Evolutionary conservation across 1,284 basidiomycete species (phyloP).

Genomic region (Ganoderma lucidum): DNA sequence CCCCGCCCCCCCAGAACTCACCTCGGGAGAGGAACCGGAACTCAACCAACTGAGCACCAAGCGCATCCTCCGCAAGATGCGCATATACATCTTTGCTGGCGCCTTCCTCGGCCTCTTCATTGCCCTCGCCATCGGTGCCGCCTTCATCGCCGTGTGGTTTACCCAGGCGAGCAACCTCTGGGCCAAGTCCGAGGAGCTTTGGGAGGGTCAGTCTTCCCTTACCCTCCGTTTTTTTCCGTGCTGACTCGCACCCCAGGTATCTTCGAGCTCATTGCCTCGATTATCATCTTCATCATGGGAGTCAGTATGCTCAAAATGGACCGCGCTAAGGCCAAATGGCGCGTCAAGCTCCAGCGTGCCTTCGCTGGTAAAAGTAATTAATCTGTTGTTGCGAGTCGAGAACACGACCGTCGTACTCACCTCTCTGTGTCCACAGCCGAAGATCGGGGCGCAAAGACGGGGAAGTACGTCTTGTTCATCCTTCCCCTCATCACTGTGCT

Average conservation of each 20-base stretch:
- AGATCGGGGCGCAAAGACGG: slow-evolving; percentile 51
- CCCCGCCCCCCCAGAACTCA: slow-evolving; percentile 31
- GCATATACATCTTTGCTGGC: slow-evolving; percentile 84
- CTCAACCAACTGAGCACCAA: slow-evolving; percentile 31
- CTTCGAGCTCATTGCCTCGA: slow-evolving; percentile 81
- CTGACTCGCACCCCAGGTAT: slow-evolving; percentile 57
- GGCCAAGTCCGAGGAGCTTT: slow-evolving; percentile 76
- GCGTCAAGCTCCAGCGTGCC: slow-evolving; percentile 83
- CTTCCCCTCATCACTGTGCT: slow-evolving; percentile 91
- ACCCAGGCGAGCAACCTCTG: slow-evolving; percentile 78
- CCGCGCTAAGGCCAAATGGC: slow-evolving; percentile 88
- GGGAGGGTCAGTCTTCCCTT: slow-evolving; percentile 58
- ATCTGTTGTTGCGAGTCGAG: not conserved
- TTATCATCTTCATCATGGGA: slow-evolving; percentile 73
- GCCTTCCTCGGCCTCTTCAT: slow-evolving; percentile 77
- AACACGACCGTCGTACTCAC: not conserved
- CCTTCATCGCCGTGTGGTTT: slow-evolving; percentile 85
- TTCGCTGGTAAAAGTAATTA: slow-evolving; percentile 66
- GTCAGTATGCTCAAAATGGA: slow-evolving; percentile 62
- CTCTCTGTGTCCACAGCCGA: slow-evolving; percentile 42
- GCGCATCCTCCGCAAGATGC: slow-evolving; percentile 66
- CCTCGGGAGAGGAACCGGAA: slow-evolving; percentile 37
- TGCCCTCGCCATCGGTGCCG: slow-evolving; percentile 79
- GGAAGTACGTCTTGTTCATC: slow-evolving; percentile 88
- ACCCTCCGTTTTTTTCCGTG: not conserved